Evolutionary conservation across 768 basidiomycete species (phyloP).

Genomic region (Pilatotrama ljubarskyi): DNA sequence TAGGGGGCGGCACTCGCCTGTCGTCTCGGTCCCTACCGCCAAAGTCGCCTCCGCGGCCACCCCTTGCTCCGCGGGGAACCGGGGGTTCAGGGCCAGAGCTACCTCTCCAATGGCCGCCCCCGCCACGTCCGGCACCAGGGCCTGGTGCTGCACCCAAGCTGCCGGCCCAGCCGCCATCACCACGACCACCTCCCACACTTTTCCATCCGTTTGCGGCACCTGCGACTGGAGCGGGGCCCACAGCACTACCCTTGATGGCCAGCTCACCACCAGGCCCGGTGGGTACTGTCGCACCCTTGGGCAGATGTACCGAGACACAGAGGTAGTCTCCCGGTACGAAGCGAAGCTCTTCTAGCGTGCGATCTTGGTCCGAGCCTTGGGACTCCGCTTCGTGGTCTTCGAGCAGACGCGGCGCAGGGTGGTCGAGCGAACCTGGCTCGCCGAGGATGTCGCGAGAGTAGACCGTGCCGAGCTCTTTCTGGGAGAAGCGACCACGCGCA

Average conservation of each 20-base stretch:
- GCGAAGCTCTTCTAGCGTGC: conserved; percentile 76
- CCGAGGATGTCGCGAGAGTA: conserved; percentile 85
- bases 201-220: conserved; percentile 37
- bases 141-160: conserved; percentile 35
- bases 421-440: conserved; percentile 65
- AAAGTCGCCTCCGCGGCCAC: conserved; percentile 39
- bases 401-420: conserved; percentile 59
- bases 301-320: conserved; percentile 70
- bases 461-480: conserved; percentile 80
- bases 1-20: conserved; percentile 16
- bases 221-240: conserved; percentile 39
- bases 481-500: conserved; percentile 67
- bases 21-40: conserved; percentile 29
- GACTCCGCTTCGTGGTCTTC: conserved; percentile 44
- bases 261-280: conserved; percentile 49
- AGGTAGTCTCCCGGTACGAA: conserved; percentile 84
- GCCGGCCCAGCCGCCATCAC: conserved; percentile 53
- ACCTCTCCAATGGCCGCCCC: conserved; percentile 72
- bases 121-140: conserved; percentile 46
- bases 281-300: conserved; percentile 53
- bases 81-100: conserved; percentile 53
- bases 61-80: conserved; percentile 42
- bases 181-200: conserved; percentile 32
- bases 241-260: conserved; percentile 50
- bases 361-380: conserved; percentile 38